phyloP scores from a whole-genome alignment of 73 alveolate species.

The Symbiodinium natans region DNA sequence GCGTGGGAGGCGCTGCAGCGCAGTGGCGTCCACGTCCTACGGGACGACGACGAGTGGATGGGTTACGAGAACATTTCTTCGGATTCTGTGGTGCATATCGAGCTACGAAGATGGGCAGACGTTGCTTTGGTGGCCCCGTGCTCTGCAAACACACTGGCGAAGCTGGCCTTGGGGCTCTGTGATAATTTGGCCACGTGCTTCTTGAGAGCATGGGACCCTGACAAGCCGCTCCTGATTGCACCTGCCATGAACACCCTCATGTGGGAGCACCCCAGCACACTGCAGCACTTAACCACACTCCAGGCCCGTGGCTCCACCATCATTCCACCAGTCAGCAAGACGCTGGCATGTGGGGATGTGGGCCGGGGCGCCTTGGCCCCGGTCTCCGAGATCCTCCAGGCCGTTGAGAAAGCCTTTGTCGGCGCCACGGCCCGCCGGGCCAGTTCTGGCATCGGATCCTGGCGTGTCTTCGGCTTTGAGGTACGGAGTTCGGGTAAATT shows the following conservation, averaged over 20 bases:
- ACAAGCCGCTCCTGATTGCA: conserved; percentile 50
- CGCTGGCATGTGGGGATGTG: conserved; percentile 91
- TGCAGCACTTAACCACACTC: conserved; percentile 44
- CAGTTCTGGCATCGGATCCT: neutral
- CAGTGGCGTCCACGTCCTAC: neutral
- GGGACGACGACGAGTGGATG: conserved; percentile 55
- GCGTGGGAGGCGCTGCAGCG: conserved; percentile 19
- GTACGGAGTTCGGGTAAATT: too few relatives aligned
- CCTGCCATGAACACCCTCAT: conserved; percentile 82
- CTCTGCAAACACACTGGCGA: conserved; percentile 76
- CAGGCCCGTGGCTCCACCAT: conserved; percentile 8
- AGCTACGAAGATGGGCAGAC: conserved; percentile 82
- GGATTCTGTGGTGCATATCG: conserved; percentile 71
- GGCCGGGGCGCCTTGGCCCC: conserved; percentile 87
- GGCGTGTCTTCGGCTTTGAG: neutral
- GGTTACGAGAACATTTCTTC: conserved; percentile 55
- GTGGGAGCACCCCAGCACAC: conserved; percentile 93
- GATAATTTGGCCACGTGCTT: conserved; percentile 74
- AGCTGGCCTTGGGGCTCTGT: conserved; percentile 82
- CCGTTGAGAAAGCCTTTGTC: neutral
- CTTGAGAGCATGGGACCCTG: conserved; percentile 69
- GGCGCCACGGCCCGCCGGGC: neutral
- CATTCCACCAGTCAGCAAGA: conserved; percentile 46
- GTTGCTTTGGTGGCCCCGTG: conserved; percentile 81
- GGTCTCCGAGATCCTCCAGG: conserved; percentile 28